Percentiles rank a stretch among this genome's conserved stretches.
phyloP scores from a whole-genome alignment of 768 basidiomycete species.

The Psilocybe sp. region DNA sequence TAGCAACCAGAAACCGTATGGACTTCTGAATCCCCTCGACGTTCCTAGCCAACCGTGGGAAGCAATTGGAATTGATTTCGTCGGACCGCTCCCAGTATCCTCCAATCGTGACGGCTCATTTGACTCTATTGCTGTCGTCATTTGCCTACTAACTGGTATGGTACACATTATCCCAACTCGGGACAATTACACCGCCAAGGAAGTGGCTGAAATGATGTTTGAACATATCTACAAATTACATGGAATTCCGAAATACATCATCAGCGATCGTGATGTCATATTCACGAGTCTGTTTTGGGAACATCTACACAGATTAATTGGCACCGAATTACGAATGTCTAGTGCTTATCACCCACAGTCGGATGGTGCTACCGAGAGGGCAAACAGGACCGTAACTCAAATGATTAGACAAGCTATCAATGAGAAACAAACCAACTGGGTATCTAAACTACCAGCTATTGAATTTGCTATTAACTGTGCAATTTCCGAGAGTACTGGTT shows the following conservation, averaged over 20 bases:
- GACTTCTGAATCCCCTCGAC: constrained; percentile 9
- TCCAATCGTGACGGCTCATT: constrained; percentile 2
- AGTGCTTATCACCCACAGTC: constrained; percentile 12
- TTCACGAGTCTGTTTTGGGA: constrained; percentile 8
- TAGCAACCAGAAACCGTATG: constrained; percentile 8
- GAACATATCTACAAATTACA: constrained; percentile 4
- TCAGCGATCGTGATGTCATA: constrained; percentile 5
- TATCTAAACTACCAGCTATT: background rate
- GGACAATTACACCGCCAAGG: background rate
- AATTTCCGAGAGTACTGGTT: constrained; percentile 2
- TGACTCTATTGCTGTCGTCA: constrained; percentile 3
- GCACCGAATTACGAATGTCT: constrained; percentile 3
- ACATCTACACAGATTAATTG: constrained; percentile 4
- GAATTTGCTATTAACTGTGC: constrained; percentile 5
- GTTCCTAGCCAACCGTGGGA: constrained; percentile 8
- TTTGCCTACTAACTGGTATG: too few species aligned
- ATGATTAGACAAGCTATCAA: constrained; percentile 3
- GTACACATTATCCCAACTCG: constrained; percentile 7
- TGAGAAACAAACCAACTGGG: constrained; percentile 2
- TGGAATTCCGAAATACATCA: constrained; percentile 3
- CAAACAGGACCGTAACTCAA: constrained; percentile 3
- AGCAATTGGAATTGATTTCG: constrained; percentile 11
- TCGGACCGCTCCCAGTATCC: constrained; percentile 7
- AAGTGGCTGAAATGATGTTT: constrained; percentile 8
- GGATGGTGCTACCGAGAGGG: constrained; percentile 8